Evolutionary conservation across 202 grass and related monocot species (phyloP).

Genomic region (Setaria viridis): DNA sequence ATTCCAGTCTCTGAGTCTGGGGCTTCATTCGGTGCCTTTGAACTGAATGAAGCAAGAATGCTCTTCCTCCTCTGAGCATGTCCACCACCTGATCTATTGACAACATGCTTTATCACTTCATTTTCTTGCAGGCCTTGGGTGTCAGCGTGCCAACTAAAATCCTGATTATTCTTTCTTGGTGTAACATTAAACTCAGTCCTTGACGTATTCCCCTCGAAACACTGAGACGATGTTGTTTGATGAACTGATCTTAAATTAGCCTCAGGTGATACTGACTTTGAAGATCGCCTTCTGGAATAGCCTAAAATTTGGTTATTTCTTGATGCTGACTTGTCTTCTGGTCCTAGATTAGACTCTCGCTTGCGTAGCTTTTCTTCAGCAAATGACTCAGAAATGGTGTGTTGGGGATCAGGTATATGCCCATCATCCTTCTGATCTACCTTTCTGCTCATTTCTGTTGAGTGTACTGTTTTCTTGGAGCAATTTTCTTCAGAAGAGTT

Average conservation of each 20-base stretch:
- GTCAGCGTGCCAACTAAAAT: conserved; percentile 23
- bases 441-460: conserved; percentile 34
- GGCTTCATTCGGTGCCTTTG: conserved; percentile 20
- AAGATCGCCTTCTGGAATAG: conserved; percentile 44
- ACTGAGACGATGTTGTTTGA: conserved; percentile 22
- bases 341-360: conserved; percentile 22
- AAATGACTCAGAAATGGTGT: conserved; percentile 29
- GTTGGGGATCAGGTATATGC: conserved; percentile 36
- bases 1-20: conserved; percentile 32
- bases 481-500: conserved; percentile 41
- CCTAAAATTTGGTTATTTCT: conserved; percentile 31
- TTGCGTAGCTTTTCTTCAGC: conserved; percentile 23
- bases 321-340: conserved; percentile 25
- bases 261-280: conserved; percentile 46
- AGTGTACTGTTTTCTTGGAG: conserved; percentile 30
- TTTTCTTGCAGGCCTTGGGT: conserved; percentile 17
- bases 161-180: conserved; percentile 27
- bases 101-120: conserved; percentile 26
- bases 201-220: conserved; percentile 10
- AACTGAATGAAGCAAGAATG: conserved; percentile 38
- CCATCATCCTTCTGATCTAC: conserved; percentile 33
- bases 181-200: conserved; percentile 30
- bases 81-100: conserved; percentile 13
- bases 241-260: conserved; percentile 38
- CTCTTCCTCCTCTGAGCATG: conserved; percentile 46